These are phyloP conservation scores for Globisporangium iwayamae DNA, from an alignment of 352 stramenopile species.

Conservation along the genomic window DNA sequence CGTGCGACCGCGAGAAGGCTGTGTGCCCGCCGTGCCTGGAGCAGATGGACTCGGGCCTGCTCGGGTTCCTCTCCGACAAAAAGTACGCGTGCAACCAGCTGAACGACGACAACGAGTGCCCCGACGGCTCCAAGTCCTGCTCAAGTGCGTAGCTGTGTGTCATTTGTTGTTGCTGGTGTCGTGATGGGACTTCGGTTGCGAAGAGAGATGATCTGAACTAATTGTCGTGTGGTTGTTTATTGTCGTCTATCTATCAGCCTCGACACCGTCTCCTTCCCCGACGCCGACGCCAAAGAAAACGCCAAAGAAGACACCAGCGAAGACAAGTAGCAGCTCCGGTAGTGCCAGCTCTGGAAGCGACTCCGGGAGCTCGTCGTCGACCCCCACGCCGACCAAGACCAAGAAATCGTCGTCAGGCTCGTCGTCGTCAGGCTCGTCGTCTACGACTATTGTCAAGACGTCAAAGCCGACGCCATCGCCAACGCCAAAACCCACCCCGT, in stretches of 20 bases:
- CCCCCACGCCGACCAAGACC: conserved; percentile 4
- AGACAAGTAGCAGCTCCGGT: conserved; percentile 5
- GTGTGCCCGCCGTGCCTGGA: conserved; percentile 45
- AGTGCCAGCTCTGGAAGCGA: conserved; percentile 21
- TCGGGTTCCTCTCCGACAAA: conserved; percentile 20
- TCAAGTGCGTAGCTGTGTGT: conserved; percentile 6
- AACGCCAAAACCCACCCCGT: conserved; percentile 22
- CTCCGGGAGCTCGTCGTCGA: conserved; percentile 19
- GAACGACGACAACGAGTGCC: conserved; percentile 33
- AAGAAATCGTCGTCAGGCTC: conserved; percentile 13
- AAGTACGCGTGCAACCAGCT: conserved; percentile 50
- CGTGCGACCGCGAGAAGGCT: conserved; percentile 38
- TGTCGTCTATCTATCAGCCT: background rate
- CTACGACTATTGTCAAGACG: conserved; percentile 12
- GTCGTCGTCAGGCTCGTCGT: conserved; percentile 20
- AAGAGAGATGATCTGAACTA: too few species aligned
- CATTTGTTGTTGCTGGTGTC: background rate
- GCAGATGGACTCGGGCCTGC: conserved; percentile 22
- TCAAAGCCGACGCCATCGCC: conserved; percentile 23
- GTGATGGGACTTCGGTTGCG: background rate
- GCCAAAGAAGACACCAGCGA: conserved; percentile 19
- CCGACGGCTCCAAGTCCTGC: conserved; percentile 34
- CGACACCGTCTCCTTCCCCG: background rate
- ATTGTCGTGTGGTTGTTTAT: background rate
- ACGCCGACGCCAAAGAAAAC: conserved; percentile 25